Percentiles rank a stretch among this genome's conserved stretches.
Conservation (phyloP, 2,329 filamentous ascomycete species). For the Nemania sp. region DNA sequence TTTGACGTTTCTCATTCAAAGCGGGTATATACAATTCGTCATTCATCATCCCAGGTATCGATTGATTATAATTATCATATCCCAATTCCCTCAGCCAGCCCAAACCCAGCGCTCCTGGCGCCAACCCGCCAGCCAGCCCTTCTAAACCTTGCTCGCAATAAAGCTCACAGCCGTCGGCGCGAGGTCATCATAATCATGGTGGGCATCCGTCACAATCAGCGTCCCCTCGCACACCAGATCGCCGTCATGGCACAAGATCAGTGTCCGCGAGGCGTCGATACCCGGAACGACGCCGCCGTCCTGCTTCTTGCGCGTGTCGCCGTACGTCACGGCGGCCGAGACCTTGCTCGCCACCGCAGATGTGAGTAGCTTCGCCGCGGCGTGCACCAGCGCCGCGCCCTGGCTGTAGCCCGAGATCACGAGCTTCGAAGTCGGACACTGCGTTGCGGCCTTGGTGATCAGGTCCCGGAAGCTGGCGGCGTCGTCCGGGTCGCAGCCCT, state of each 20-base stretch:
- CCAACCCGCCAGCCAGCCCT: too few species aligned
- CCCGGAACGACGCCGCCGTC: slow-evolving; percentile 51
- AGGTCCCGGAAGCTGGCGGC: slow-evolving; percentile 53
- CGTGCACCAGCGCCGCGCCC: slow-evolving; percentile 60
- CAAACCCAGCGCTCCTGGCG: background rate
- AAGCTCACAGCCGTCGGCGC: slow-evolving; percentile 34
- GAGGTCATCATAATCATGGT: slow-evolving; percentile 54
- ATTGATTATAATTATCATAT: background rate
- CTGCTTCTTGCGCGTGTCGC: slow-evolving; percentile 56
- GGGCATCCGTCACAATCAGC: slow-evolving; percentile 54
- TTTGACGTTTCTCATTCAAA: background rate
- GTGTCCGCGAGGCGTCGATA: slow-evolving; percentile 46
- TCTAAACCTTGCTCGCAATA: slow-evolving; percentile 34
- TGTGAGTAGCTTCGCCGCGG: slow-evolving; percentile 52
- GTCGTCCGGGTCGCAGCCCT: slow-evolving; percentile 51
- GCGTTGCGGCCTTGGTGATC: slow-evolving; percentile 50
- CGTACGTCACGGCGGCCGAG: slow-evolving; percentile 57
- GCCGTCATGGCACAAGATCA: slow-evolving; percentile 62
- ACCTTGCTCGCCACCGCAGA: slow-evolving; percentile 49
- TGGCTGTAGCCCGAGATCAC: slow-evolving; percentile 58
- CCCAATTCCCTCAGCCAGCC: background rate
- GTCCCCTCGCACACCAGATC: slow-evolving; percentile 65
- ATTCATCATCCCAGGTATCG: slow-evolving; percentile 13
- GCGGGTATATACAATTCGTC: slow-evolving; percentile 12
- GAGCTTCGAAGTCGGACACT: slow-evolving; percentile 57